Percentiles rank a stretch among this genome's conserved stretches.
Evolutionary conservation across 257 asterid species (phyloP).

Genomic region (Capsicum rhomboideum): DNA sequence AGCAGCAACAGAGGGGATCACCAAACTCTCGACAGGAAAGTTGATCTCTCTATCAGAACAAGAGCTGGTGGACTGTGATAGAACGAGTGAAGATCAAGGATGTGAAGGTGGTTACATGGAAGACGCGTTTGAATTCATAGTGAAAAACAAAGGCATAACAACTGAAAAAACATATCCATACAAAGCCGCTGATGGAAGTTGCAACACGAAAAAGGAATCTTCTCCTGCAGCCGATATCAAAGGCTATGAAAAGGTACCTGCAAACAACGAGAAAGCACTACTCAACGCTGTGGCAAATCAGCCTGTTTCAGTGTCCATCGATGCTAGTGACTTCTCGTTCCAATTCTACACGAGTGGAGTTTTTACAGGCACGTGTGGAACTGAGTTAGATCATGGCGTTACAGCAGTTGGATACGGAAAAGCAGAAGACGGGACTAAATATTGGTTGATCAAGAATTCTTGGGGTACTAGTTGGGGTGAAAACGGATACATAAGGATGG

Average conservation of each 20-base stretch:
- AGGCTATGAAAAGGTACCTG: constrained; percentile 9
- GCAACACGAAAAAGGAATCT: constrained; percentile 15
- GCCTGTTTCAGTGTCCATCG: no score
- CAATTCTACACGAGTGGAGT: no score
- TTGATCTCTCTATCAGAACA: constrained; percentile 17
- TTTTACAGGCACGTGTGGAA: constrained; percentile 9
- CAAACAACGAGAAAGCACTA: constrained; percentile 2
- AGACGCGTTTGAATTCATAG: constrained; percentile 10
- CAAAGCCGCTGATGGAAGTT: constrained; percentile 14
- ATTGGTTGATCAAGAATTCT: neutral
- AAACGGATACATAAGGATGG: neutral
- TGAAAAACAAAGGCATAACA: constrained; percentile 13
- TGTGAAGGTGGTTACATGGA: constrained; percentile 17
- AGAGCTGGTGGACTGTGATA: constrained; percentile 23
- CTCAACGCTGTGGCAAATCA: constrained; percentile 14
- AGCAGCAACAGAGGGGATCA: constrained; percentile 20
- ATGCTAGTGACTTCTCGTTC: no score
- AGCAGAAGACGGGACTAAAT: neutral
- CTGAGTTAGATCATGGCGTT: constrained; percentile 5
- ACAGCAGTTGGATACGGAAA: neutral
- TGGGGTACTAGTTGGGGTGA: neutral
- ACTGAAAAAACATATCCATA: constrained; percentile 16
- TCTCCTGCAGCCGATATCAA: neutral
- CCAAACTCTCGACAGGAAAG: constrained; percentile 14
- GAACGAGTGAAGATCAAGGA: constrained; percentile 13